Percentiles rank a stretch among this genome's conserved stretches.
These are phyloP conservation scores for Colletotrichum sp. DNA, from an alignment of 2,329 filamentous ascomycete genomes.

Conservation along the genomic window DNA sequence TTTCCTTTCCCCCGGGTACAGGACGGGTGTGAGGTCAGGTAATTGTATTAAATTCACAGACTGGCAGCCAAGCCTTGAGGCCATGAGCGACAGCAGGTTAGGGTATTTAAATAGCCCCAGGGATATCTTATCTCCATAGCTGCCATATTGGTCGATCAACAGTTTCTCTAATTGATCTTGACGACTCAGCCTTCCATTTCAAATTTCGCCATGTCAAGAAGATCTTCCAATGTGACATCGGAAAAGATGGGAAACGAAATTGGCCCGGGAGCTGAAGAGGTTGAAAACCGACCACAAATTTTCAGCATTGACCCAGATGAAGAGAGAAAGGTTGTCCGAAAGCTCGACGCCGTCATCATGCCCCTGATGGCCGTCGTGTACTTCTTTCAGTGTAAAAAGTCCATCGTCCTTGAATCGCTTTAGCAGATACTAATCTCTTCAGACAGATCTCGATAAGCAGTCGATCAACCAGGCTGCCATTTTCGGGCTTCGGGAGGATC, in stretches of 20 bases:
- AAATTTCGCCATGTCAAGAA: not conserved
- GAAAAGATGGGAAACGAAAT: not conserved
- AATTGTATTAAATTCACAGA: not conserved
- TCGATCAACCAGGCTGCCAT: slow-evolving; percentile 13
- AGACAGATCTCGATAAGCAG: slow-evolving; percentile 21
- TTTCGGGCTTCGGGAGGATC: slow-evolving; percentile 8
- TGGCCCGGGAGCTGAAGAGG: not conserved
- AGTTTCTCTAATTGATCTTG: no score
- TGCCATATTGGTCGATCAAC: no score
- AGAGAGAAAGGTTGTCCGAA: slow-evolving; percentile 6
- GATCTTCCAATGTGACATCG: not conserved
- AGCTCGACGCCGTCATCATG: slow-evolving; percentile 21
- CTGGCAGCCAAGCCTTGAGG: no score
- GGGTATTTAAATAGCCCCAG: no score
- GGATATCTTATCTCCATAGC: no score
- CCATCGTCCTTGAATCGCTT: no score
- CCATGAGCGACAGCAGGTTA: no score
- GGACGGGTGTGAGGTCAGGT: not conserved
- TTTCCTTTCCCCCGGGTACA: not conserved
- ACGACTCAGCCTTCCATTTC: not conserved
- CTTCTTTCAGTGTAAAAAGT: slow-evolving; percentile 22
- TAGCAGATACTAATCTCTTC: not conserved
- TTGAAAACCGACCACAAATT: not conserved
- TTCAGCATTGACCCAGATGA: not conserved
- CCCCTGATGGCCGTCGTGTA: slow-evolving; percentile 23